phyloP scores from a whole-genome alignment of 805 yeast species.

The Candida odintsovae region DNA sequence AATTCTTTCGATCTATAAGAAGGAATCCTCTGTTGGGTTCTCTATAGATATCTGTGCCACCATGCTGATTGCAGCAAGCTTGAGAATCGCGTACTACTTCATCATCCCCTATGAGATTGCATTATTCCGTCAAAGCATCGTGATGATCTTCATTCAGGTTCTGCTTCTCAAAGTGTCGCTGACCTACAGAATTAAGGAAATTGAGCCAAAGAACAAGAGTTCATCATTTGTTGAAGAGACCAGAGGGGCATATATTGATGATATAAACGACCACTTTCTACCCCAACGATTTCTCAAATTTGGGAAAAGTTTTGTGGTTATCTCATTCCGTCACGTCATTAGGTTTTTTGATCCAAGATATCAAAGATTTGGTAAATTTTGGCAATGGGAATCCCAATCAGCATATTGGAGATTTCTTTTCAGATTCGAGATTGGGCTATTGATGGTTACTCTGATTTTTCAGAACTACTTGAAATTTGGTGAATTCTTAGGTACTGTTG shows the following conservation, averaged over 20 bases:
- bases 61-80: constrained; percentile 71
- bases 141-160: constrained; percentile 80
- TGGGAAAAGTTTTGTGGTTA: constrained; percentile 9
- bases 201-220: constrained; percentile 27
- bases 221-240: constrained; percentile 12
- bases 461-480: constrained; percentile 34
- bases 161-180: constrained; percentile 60
- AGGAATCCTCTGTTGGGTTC: constrained; percentile 69
- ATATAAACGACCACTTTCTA: constrained; percentile 4
- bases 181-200: constrained; percentile 44
- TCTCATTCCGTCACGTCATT: constrained; percentile 34
- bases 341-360: constrained; percentile 68
- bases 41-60: constrained; percentile 91
- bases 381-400: constrained; percentile 76
- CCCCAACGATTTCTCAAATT: not conserved
- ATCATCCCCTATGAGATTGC: constrained; percentile 80
- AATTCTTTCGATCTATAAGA: constrained; percentile 56
- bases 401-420: constrained; percentile 60
- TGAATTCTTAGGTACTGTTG: constrained; percentile 51
- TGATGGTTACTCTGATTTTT: constrained; percentile 35
- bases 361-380: constrained; percentile 58
- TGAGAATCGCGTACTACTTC: constrained; percentile 71
- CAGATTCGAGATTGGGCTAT: constrained; percentile 11
- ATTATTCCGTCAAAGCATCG: constrained; percentile 66
- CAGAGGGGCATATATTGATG: not conserved